phyloP scores from a whole-genome alignment of 768 basidiomycete species.

The Lactarius vividus region DNA sequence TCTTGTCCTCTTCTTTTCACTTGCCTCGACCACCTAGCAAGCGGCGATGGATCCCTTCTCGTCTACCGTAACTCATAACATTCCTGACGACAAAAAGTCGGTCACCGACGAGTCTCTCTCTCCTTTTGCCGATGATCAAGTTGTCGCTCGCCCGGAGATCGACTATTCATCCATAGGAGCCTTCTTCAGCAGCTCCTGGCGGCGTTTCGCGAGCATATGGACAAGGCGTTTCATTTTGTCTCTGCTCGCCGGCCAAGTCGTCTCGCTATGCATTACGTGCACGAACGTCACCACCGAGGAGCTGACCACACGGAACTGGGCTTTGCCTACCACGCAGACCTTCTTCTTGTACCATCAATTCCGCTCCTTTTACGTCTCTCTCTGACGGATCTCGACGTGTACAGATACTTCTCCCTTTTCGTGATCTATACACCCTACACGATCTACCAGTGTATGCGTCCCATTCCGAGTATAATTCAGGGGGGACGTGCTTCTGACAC shows the following conservation, averaged over 20 bases:
- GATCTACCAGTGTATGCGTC: conserved; percentile 72
- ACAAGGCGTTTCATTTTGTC: conserved; percentile 69
- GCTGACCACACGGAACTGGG: conserved; percentile 65
- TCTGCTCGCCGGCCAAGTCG: conserved; percentile 73
- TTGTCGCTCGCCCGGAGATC: conserved; percentile 52
- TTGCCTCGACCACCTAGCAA: not conserved
- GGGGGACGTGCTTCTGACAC: not conserved
- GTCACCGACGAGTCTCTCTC: not conserved
- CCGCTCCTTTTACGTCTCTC: not conserved
- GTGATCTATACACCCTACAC: conserved; percentile 83
- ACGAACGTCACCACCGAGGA: conserved; percentile 87
- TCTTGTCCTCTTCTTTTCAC: not conserved
- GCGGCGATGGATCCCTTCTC: not conserved
- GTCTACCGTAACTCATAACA: not conserved
- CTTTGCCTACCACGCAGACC: conserved; percentile 76
- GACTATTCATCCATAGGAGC: conserved; percentile 58
- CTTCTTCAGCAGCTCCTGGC: conserved; percentile 52
- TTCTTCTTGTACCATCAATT: conserved; percentile 66
- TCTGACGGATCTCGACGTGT: not conserved
- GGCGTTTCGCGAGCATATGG: conserved; percentile 74
- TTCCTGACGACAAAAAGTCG: conserved; percentile 1
- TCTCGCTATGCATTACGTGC: conserved; percentile 85
- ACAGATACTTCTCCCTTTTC: conserved; percentile 77
- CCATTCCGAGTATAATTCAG: not conserved
- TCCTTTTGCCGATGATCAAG: not conserved